These are phyloP conservation scores for Pleurotus salmoneostramineus DNA, from an alignment of 768 basidiomycete species.

Conservation along the genomic window DNA sequence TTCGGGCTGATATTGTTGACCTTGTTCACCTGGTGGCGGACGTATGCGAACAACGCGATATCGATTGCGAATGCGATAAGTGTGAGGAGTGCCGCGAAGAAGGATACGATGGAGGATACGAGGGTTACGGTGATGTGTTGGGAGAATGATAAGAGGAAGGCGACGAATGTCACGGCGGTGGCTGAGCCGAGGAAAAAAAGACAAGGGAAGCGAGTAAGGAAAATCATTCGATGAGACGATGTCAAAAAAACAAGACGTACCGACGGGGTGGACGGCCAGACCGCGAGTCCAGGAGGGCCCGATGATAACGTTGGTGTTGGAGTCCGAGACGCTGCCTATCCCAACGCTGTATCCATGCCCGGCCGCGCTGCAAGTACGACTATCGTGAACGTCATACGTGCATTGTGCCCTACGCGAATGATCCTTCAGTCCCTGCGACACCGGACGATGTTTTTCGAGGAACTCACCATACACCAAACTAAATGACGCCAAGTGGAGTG, in stretches of 20 bases:
- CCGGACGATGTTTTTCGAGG: conserved; percentile 8
- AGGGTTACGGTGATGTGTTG: conserved; percentile 54
- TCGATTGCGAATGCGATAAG: conserved; percentile 76
- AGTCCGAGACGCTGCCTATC: conserved; percentile 27
- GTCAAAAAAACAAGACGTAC: conserved; percentile 32
- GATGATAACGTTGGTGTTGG: conserved; percentile 37
- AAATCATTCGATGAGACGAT: no score
- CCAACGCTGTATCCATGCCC: conserved; percentile 53
- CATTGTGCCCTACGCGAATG: conserved; percentile 57
- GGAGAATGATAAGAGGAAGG: conserved; percentile 59
- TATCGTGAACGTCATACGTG: conserved; percentile 37
- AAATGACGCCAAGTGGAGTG: neutral
- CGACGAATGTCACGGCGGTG: conserved; percentile 56
- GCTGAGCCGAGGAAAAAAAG: conserved; percentile 23
- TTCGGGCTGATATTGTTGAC: conserved; percentile 37
- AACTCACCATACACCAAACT: conserved; percentile 73
- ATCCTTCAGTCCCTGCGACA: neutral
- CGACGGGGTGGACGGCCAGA: conserved; percentile 71
- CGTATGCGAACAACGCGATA: conserved; percentile 64
- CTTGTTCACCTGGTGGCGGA: conserved; percentile 53
- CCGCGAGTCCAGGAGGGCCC: conserved; percentile 67
- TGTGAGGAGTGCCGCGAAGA: conserved; percentile 65
- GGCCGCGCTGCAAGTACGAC: conserved; percentile 43
- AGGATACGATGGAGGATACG: conserved; percentile 56
- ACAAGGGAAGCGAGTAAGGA: neutral